phyloP scores from a whole-genome alignment of 2,329 filamentous ascomycete genomes.

The Alternaria rosae region DNA sequence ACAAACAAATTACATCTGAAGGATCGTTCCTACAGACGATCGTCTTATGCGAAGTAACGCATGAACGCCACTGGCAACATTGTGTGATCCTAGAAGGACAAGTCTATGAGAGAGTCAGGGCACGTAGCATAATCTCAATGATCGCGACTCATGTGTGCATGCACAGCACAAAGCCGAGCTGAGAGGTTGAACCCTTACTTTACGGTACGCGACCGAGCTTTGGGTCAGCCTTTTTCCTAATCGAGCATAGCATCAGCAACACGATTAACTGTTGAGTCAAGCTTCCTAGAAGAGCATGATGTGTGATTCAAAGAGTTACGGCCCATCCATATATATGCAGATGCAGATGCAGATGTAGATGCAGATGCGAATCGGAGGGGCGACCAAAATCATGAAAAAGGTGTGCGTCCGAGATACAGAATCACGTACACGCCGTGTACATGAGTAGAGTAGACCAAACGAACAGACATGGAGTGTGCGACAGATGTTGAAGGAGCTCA shows the following conservation, averaged over 20 bases:
- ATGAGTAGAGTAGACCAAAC: background rate
- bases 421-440: background rate
- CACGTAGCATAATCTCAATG: background rate
- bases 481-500: background rate
- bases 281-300: background rate
- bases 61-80: background rate
- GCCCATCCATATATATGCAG: background rate
- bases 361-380: background rate
- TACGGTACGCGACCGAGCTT: background rate
- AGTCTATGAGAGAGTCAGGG: background rate
- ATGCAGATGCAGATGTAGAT: background rate
- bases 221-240: background rate
- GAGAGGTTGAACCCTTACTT: background rate
- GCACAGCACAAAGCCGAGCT: background rate
- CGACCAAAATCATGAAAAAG: background rate
- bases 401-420: background rate
- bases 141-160: background rate
- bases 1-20: background rate
- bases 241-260: background rate
- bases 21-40: background rate
- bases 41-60: background rate
- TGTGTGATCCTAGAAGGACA: background rate
- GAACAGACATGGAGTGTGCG: background rate
- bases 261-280: background rate
- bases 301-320: background rate